Base-by-base conservation (phyloP, 768 basidiomycete genomes). In the Pulveroboletus frians region DNA sequence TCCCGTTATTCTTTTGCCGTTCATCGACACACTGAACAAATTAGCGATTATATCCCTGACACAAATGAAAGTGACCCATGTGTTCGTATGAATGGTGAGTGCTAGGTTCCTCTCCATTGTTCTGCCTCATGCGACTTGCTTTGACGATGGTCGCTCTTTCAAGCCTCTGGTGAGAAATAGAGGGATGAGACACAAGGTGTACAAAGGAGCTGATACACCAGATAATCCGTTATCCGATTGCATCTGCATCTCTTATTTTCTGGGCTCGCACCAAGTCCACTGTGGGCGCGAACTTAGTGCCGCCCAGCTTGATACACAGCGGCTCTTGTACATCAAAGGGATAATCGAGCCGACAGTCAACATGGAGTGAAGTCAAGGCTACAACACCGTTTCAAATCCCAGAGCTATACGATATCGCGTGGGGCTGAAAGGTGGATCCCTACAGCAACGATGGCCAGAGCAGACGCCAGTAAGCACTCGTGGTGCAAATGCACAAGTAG, bases 51-150 rank as follows among this genome's bases (percentile, higher is more conserved):
- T 13, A 38, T 37, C 31, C 50, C 18, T 38, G 39, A 31, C 18
- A 23, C 35, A 50, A 50, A 39, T 52, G 59, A 47, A 38, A 42
- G 18, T 18, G 29, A 30, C 18, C 14, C 31, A 4, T 36, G 39
- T 31, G 23, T 42, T 39, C 3, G 17, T 45, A 23, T 4, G 32
- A 14, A 46, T 43, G 34, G 42, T 53, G 50, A 39, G 56, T 57
- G 50, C 34, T 49, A 38, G 39, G 30, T 23, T 53, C 17, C 43
- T 59, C 46, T 15, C 29, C 40, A 42, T 48, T 47, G 34, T 55
- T 42, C 35, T 41, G 35, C 43, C 34, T 36, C 52, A 49, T 47
- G 46, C 36, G 39, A 44, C 36, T 30, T 44, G 36, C 52, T 41
- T 47, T 35, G 47, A 56, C 49, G 23, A 51, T 42, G 51, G 26